phyloP scores from a whole-genome alignment of 2,329 filamentous ascomycete species.

The Aspergillus persii region DNA sequence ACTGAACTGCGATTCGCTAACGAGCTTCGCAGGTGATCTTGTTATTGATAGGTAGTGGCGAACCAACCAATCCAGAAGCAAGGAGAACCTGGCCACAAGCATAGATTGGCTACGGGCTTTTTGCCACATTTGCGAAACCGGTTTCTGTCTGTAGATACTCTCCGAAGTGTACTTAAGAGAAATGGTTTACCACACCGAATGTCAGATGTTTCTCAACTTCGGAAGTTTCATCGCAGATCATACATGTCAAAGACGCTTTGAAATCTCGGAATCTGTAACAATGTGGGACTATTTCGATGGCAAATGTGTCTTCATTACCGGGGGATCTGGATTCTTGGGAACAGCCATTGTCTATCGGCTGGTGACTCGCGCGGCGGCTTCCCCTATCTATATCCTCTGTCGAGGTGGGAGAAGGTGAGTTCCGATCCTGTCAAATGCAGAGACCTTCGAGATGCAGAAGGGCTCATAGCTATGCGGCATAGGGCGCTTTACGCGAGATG shows the following conservation, averaged over 20 bases:
- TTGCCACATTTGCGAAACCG: neutral
- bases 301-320: conserved; percentile 23
- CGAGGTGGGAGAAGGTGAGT: conserved; percentile 11
- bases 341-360: conserved; percentile 22
- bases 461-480: neutral
- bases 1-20: too few species aligned
- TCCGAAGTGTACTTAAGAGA: neutral
- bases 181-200: neutral
- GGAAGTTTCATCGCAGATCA: neutral
- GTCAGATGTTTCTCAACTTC: neutral
- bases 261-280: neutral
- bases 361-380: conserved; percentile 12
- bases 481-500: neutral
- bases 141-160: neutral
- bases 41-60: too few species aligned
- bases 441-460: neutral
- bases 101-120: neutral
- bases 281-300: conserved; percentile 25
- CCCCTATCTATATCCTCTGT: conserved; percentile 13
- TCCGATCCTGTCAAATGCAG: neutral
- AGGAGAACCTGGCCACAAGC: neutral
- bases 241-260: neutral
- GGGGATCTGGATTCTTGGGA: conserved; percentile 23
- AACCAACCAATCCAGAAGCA: too few species aligned
- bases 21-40: too few species aligned